phyloP scores from a whole-genome alignment of 2,329 filamentous ascomycete genomes.

The Bipolaris victoriae region DNA sequence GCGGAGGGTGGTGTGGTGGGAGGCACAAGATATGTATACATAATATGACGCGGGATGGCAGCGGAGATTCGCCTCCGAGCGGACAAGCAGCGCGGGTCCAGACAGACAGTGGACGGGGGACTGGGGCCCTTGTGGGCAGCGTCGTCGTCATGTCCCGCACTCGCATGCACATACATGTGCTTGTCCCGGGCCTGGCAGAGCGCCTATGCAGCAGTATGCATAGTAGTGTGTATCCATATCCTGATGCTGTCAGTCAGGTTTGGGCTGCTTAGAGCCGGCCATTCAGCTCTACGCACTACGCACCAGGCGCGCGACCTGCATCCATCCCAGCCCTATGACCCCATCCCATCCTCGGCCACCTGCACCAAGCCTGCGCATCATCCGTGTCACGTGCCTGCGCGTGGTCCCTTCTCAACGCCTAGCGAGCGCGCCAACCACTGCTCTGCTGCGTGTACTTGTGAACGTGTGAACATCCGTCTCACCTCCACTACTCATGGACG shows the following conservation, averaged over 20 bases:
- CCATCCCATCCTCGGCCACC: not conserved
- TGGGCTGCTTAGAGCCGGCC: conserved; percentile 25
- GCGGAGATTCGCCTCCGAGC: not conserved
- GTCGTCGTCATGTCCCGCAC: conserved; percentile 17
- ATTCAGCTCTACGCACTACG: conserved; percentile 27
- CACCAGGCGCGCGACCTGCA: conserved; percentile 31
- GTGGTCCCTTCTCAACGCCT: conserved; percentile 8
- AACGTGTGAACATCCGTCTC: conserved; percentile 3
- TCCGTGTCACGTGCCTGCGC: conserved; percentile 14
- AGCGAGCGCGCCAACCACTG: conserved; percentile 1
- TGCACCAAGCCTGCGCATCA: conserved; percentile 12
- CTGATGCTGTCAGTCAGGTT: not conserved
- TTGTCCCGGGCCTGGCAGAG: conserved; percentile 8
- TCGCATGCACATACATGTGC: conserved; percentile 2
- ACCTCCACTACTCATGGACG: conserved; percentile 46
- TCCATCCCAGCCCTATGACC: conserved; percentile 19
- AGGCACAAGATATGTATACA: conserved; percentile 2
- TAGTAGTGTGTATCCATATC: no score
- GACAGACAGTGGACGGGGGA: conserved; percentile 7
- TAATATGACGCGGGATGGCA: conserved; percentile 1
- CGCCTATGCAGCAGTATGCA: not conserved
- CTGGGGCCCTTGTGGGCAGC: conserved; percentile 6
- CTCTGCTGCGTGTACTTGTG: not conserved
- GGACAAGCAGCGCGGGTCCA: conserved; percentile 12
- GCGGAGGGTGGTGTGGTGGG: not conserved